Percentiles rank a stretch among this genome's conserved stretches.
phyloP scores from a whole-genome alignment of 768 basidiomycete genomes.

The Termitomyces sp. region DNA sequence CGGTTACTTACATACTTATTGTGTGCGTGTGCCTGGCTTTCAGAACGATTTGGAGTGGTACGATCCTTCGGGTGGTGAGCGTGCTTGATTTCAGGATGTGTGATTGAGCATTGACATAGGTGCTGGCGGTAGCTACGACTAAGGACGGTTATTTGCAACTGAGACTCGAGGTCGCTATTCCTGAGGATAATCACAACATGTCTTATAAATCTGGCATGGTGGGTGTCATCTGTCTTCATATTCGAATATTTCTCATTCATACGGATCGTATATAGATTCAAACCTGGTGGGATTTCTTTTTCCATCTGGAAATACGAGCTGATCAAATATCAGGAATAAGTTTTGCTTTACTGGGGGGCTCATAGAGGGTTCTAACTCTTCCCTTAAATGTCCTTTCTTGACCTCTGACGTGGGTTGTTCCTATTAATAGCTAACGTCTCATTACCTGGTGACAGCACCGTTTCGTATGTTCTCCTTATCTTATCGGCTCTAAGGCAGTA shows the following conservation, averaged over 20 bases:
- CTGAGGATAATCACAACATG: slow-evolving; percentile 57
- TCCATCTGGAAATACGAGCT: not conserved
- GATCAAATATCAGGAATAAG: slow-evolving; percentile 34
- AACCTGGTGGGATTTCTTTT: not conserved
- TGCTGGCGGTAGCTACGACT: slow-evolving; percentile 48
- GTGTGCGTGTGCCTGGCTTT: not conserved
- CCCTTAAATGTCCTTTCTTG: not conserved
- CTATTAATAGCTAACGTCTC: slow-evolving; percentile 25
- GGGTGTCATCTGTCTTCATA: slow-evolving; percentile 20
- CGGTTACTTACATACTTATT: not conserved
- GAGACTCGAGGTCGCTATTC: slow-evolving; percentile 52
- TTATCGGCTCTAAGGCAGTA: not conserved
- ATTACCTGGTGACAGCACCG: slow-evolving; percentile 29
- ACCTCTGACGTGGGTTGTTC: not conserved
- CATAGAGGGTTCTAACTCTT: slow-evolving; percentile 41
- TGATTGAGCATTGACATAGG: not conserved
- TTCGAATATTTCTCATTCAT: slow-evolving; percentile 4
- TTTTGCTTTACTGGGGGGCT: slow-evolving; percentile 83
- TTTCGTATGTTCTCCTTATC: slow-evolving; percentile 23
- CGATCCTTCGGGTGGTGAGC: slow-evolving; percentile 47
- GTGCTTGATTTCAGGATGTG: not conserved
- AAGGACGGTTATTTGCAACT: slow-evolving; percentile 66
- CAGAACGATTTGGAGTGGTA: slow-evolving; percentile 79
- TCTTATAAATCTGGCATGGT: slow-evolving; percentile 58
- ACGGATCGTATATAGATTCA: slow-evolving; percentile 22